Percentiles rank a stretch among this genome's conserved stretches.
phyloP scores from a whole-genome alignment of 805 yeast species.

The Cyberlindnera euphorbiiphila region DNA sequence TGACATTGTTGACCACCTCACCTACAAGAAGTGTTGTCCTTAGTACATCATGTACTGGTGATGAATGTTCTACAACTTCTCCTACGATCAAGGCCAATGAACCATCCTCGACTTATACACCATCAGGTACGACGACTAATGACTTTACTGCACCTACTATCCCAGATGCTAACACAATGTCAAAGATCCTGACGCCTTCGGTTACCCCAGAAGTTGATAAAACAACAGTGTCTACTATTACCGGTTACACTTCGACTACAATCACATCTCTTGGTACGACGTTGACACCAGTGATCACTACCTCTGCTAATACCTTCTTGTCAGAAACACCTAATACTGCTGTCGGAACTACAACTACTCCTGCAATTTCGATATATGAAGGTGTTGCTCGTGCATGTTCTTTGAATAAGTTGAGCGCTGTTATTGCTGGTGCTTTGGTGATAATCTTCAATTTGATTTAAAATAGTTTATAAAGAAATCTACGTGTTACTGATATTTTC shows the following conservation, averaged over 20 bases:
- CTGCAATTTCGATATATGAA: conserved; percentile 9
- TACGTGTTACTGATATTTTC: too few species aligned
- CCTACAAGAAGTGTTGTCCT: too few species aligned
- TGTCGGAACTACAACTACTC: conserved; percentile 1
- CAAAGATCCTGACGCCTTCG: too few species aligned
- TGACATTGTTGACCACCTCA: too few species aligned
- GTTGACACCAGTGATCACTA: not conserved
- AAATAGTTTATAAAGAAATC: not conserved
- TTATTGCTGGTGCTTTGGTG: not conserved
- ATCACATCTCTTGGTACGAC: not conserved
- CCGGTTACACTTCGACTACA: not conserved
- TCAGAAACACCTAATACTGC: too few species aligned
- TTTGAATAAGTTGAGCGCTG: not conserved
- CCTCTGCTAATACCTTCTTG: too few species aligned
- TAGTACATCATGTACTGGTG: conserved; percentile 36
- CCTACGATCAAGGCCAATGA: not conserved
- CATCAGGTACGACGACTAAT: too few species aligned
- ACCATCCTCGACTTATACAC: too few species aligned
- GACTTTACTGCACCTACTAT: too few species aligned
- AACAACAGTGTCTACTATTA: conserved; percentile 13
- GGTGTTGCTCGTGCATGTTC: conserved; percentile 6
- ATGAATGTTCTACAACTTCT: not conserved
- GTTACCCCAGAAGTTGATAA: conserved; percentile 14
- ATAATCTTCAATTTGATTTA: not conserved
- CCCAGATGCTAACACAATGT: too few species aligned